A percentile compares a stretch with the other conserved stretches of the same genome.
These are phyloP conservation scores for Peniophora sp. DNA, from an alignment of 1,284 basidiomycete genomes.

Conservation along the genomic window DNA sequence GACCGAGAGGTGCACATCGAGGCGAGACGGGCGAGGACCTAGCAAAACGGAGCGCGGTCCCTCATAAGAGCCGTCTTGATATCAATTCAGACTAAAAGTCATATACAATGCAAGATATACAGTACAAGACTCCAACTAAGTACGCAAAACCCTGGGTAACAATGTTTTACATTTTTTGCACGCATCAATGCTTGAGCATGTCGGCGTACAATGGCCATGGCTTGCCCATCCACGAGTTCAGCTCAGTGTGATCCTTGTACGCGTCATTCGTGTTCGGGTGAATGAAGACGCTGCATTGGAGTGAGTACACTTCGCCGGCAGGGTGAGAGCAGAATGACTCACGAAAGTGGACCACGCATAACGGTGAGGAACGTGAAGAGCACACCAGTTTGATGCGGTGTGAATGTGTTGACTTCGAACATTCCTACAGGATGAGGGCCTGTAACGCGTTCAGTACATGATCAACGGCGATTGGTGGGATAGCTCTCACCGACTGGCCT, in stretches of 20 bases:
- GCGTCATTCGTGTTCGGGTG: slow-evolving; percentile 65
- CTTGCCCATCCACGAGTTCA: slow-evolving; percentile 63
- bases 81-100: too few species aligned
- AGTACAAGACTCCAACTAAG: too few species aligned
- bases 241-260: slow-evolving; percentile 54
- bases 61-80: too few species aligned
- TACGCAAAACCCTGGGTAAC: too few species aligned
- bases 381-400: slow-evolving; percentile 55
- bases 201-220: slow-evolving; percentile 47
- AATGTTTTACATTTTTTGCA: too few species aligned
- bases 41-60: too few species aligned
- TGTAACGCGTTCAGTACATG: slow-evolving; percentile 11
- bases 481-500: slow-evolving; percentile 42
- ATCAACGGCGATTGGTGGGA: neutral
- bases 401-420: slow-evolving; percentile 67
- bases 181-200: slow-evolving; percentile 15
- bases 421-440: slow-evolving; percentile 59
- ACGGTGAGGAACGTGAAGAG: slow-evolving; percentile 59
- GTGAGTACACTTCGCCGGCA: slow-evolving; percentile 4
- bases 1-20: too few species aligned
- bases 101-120: too few species aligned
- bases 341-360: slow-evolving; percentile 62
- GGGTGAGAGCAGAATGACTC: slow-evolving; percentile 19
- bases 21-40: too few species aligned
- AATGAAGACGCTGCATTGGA: slow-evolving; percentile 46